Percentiles rank a stretch among this genome's conserved stretches.
Conservation (phyloP, 306 rosid species). For the Geum urbanum region DNA sequence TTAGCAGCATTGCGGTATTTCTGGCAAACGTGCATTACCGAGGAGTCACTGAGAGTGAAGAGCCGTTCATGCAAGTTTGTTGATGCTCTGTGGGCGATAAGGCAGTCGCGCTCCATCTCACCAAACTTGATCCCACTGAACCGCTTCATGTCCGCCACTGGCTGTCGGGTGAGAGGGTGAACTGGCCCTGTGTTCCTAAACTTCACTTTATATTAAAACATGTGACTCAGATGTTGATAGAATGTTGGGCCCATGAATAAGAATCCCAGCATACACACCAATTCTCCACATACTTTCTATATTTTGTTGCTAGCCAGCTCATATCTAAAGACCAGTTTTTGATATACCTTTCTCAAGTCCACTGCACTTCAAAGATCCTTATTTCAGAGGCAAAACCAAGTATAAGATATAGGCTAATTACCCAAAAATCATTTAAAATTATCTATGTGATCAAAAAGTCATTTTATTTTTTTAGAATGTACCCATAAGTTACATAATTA, state of each 20-base stretch:
- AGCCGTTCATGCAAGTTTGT: slow-evolving; percentile 92
- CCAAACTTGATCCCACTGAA: slow-evolving; percentile 97
- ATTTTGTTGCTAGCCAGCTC: no score
- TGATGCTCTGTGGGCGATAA: slow-evolving; percentile 93
- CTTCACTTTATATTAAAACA: slow-evolving; percentile 93
- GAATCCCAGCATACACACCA: no score
- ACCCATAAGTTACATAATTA: no score
- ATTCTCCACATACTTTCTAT: no score
- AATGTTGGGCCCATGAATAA: slow-evolving; percentile 98
- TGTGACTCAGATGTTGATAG: slow-evolving; percentile 88
- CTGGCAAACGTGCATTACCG: slow-evolving; percentile 73
- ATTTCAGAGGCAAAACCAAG: no score
- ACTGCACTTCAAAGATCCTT: no score
- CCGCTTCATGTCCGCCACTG: slow-evolving; percentile 90
- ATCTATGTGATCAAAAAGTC: no score
- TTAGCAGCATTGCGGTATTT: slow-evolving; percentile 67
- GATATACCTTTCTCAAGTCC: no score
- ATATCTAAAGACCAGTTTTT: no score
- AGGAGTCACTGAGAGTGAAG: slow-evolving; percentile 86
- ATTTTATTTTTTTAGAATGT: no score
- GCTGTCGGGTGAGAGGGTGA: slow-evolving; percentile 96
- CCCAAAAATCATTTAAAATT: no score
- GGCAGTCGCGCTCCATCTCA: slow-evolving; percentile 98
- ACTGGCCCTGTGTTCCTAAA: slow-evolving; percentile 97
- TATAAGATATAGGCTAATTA: no score